A percentile compares a stretch with the other conserved stretches of the same genome.
Conservation (phyloP, 2,329 filamentous ascomycete genomes). For the Xylariaceae sp. region DNA sequence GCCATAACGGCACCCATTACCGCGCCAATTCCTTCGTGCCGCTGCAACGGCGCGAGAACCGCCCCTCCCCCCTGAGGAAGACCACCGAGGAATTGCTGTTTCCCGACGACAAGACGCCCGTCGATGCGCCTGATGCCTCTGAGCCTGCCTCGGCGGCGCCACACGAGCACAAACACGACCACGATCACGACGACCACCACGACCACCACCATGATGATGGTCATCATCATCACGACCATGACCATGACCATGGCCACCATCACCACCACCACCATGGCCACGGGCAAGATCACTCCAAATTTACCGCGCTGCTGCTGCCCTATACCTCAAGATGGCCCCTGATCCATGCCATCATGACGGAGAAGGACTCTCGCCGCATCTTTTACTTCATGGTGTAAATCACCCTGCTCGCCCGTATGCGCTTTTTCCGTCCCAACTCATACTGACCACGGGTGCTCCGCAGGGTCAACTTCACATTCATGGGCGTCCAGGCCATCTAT, state of each 20-base stretch:
- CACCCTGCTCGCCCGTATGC: no score
- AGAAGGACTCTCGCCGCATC: constrained; percentile 89
- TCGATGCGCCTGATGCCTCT: constrained; percentile 1
- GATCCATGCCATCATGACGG: constrained; percentile 75
- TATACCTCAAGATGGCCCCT: constrained; percentile 66
- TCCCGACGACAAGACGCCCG: constrained; percentile 11
- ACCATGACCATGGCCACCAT: constrained; percentile 16
- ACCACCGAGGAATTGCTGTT: constrained; percentile 17
- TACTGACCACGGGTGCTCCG: neutral
- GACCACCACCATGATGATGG: constrained; percentile 15
- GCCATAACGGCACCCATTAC: constrained; percentile 23
- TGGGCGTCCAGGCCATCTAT: constrained; percentile 90
- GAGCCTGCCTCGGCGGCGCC: constrained; percentile 9
- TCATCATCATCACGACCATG: constrained; percentile 11
- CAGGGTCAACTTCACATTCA: constrained; percentile 89
- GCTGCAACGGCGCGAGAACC: constrained; percentile 25
- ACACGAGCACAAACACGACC: constrained; percentile 20
- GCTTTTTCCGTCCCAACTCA: constrained; percentile 5
- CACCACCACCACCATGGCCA: constrained; percentile 2
- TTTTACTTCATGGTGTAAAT: constrained; percentile 92
- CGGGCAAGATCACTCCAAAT: constrained; percentile 47
- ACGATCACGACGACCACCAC: constrained; percentile 12
- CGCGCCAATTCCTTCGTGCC: constrained; percentile 27
- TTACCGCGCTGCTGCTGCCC: constrained; percentile 68
- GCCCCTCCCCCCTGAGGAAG: constrained; percentile 25